Evolutionary conservation across 2,329 filamentous ascomycete species (phyloP).

Genomic region (Stenocarpella maydis): DNA sequence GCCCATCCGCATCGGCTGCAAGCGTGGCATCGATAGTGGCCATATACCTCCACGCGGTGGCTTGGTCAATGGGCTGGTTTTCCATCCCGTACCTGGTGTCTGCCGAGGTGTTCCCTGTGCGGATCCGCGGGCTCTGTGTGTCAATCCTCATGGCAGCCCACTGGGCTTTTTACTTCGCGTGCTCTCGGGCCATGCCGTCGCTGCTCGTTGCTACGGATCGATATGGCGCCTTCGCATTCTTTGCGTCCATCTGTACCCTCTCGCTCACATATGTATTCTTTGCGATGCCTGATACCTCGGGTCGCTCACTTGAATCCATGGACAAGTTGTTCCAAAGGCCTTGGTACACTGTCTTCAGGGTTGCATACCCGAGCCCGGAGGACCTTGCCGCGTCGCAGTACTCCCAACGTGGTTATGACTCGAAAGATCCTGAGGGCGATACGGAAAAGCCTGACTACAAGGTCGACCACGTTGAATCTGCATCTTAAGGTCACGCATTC

Average conservation of each 20-base stretch:
- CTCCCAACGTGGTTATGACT: background rate
- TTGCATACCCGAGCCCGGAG: background rate
- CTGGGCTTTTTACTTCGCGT: constrained; percentile 82
- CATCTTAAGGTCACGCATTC: background rate
- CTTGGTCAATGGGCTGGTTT: constrained; percentile 79
- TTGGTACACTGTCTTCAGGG: constrained; percentile 62
- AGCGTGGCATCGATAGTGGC: no score
- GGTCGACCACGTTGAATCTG: background rate
- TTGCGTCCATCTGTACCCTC: constrained; percentile 71
- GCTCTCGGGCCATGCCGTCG: constrained; percentile 76
- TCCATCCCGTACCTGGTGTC: constrained; percentile 81
- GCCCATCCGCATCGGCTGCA: constrained; percentile 63
- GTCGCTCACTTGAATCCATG: constrained; percentile 71
- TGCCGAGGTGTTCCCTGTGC: constrained; percentile 78
- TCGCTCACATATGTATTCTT: constrained; percentile 77
- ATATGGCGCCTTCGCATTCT: constrained; percentile 78
- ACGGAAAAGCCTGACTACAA: background rate
- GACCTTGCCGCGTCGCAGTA: constrained; percentile 8
- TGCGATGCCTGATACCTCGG: constrained; percentile 76
- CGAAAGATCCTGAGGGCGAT: background rate
- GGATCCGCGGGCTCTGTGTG: constrained; percentile 76
- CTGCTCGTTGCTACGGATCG: constrained; percentile 66
- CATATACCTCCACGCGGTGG: constrained; percentile 74
- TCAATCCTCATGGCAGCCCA: constrained; percentile 80
- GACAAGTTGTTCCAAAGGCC: constrained; percentile 75